Evolutionary conservation across 2,329 filamentous ascomycete species (phyloP).

Genomic region (Cryphonectria naterciae): DNA sequence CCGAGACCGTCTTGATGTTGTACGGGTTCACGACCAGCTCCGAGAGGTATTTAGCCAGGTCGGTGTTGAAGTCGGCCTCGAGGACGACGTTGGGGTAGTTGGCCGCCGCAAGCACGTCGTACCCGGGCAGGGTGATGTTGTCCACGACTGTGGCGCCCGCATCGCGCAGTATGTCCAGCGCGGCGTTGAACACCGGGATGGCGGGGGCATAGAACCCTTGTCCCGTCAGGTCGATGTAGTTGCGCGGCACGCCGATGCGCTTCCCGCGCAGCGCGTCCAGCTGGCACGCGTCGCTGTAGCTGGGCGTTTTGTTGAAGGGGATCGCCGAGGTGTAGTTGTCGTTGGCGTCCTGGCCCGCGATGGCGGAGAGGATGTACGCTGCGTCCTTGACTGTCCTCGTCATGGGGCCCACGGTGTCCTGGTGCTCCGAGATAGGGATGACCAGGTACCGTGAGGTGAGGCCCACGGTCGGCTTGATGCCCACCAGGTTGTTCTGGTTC

Average conservation of each 20-base stretch:
- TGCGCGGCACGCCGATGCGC: conserved; percentile 67
- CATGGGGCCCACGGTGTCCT: conserved; percentile 64
- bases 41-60: conserved; percentile 59
- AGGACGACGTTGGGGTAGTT: conserved; percentile 49
- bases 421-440: conserved; percentile 64
- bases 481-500: conserved; percentile 21
- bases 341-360: conserved; percentile 54
- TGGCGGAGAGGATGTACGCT: conserved; percentile 63
- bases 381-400: conserved; percentile 54
- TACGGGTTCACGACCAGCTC: conserved; percentile 62
- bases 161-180: conserved; percentile 54
- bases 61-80: conserved; percentile 59
- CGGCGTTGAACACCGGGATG: conserved; percentile 58
- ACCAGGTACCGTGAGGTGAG: conserved; percentile 63
- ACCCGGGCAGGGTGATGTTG: conserved; percentile 58
- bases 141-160: conserved; percentile 63
- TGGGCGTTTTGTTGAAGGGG: conserved; percentile 54
- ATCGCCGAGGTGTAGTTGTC: conserved; percentile 69
- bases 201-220: conserved; percentile 38
- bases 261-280: conserved; percentile 56
- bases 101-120: conserved; percentile 42
- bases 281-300: conserved; percentile 65
- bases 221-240: conserved; percentile 50
- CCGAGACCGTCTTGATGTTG: conserved; percentile 53
- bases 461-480: conserved; percentile 66